phyloP scores from a whole-genome alignment of 2,329 filamentous ascomycete genomes.

The Ophiocordyceps camponoti-rufipedis region DNA sequence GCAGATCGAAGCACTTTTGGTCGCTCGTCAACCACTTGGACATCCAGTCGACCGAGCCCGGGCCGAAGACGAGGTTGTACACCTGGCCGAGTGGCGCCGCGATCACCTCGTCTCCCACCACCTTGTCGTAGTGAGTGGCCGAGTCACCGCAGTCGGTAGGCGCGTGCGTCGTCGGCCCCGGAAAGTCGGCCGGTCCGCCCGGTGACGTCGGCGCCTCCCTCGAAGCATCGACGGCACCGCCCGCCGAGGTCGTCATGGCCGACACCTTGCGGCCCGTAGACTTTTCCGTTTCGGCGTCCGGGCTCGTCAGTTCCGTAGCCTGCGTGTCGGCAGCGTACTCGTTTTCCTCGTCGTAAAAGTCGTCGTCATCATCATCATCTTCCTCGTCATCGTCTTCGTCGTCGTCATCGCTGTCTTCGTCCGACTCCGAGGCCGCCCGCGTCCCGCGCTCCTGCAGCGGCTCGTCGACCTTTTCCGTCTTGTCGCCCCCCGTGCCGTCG shows the following conservation, averaged over 20 bases:
- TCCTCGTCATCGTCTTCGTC: conserved; percentile 52
- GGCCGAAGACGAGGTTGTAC: conserved; percentile 75
- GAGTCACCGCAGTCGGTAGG: conserved; percentile 74
- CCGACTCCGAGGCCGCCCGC: conserved; percentile 32
- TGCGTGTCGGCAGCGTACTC: conserved; percentile 51
- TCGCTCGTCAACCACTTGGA: conserved; percentile 70
- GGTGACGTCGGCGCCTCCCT: conserved; percentile 27
- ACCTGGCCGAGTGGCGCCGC: conserved; percentile 81
- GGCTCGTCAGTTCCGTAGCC: conserved; percentile 17
- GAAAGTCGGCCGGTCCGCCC: conserved; percentile 45
- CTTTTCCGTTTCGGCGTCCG: conserved; percentile 41
- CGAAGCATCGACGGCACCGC: conserved; percentile 26
- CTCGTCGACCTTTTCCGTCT: conserved; percentile 65
- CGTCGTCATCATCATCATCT: conserved; percentile 50
- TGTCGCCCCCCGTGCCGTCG: conserved; percentile 69
- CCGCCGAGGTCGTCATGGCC: conserved; percentile 25
- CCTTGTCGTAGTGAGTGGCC: conserved; percentile 64
- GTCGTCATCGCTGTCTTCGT: conserved; percentile 43
- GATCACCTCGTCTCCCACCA: conserved; percentile 72
- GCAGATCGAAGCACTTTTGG: conserved; percentile 77
- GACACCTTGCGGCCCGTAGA: conserved; percentile 56
- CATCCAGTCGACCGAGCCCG: conserved; percentile 65
- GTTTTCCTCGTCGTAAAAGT: conserved; percentile 65
- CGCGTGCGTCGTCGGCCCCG: conserved; percentile 63
- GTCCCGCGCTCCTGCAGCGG: conserved; percentile 16